phyloP scores from a whole-genome alignment of 352 stramenopile species.

The Thalassiosira exigua region DNA sequence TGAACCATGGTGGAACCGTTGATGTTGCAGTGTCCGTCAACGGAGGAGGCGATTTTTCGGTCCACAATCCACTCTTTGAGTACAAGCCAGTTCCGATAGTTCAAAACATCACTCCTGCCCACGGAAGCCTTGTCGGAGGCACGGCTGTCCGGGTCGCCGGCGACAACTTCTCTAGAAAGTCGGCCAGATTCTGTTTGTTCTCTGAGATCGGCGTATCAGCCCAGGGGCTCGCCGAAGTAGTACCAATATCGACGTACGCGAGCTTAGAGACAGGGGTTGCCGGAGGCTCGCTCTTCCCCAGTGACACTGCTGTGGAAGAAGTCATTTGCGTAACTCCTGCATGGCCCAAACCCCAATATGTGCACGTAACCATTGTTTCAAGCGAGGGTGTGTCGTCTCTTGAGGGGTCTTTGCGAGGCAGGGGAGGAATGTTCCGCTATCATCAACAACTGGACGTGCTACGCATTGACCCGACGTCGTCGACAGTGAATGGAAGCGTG shows the following conservation, averaged over 20 bases:
- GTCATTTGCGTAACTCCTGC: constrained; percentile 45
- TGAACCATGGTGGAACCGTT: constrained; percentile 81
- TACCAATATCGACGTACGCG: constrained; percentile 45
- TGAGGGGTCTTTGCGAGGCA: constrained; percentile 28
- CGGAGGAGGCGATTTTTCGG: constrained; percentile 83
- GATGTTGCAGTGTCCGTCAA: constrained; percentile 90
- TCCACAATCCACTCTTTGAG: constrained; percentile 48
- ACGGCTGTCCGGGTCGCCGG: constrained; percentile 73
- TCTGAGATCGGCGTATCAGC: constrained; percentile 35
- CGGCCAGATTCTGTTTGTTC: constrained; percentile 54
- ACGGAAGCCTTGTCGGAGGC: constrained; percentile 86
- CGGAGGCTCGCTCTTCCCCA: background rate
- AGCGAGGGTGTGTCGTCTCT: constrained; percentile 41
- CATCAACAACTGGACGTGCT: constrained; percentile 82
- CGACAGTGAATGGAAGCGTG: constrained; percentile 88
- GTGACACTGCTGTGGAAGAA: constrained; percentile 8
- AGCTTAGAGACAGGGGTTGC: background rate
- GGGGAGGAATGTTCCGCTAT: constrained; percentile 86
- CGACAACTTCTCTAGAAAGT: constrained; percentile 50
- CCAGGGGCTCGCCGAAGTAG: constrained; percentile 15
- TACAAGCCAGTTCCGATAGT: constrained; percentile 86
- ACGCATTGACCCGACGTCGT: constrained; percentile 86
- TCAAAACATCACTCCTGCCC: constrained; percentile 76
- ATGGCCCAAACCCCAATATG: constrained; percentile 34
- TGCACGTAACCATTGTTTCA: constrained; percentile 38